These are phyloP conservation scores for Lippia alba DNA, from an alignment of 305 asterid genomes.

Conservation along the genomic window DNA sequence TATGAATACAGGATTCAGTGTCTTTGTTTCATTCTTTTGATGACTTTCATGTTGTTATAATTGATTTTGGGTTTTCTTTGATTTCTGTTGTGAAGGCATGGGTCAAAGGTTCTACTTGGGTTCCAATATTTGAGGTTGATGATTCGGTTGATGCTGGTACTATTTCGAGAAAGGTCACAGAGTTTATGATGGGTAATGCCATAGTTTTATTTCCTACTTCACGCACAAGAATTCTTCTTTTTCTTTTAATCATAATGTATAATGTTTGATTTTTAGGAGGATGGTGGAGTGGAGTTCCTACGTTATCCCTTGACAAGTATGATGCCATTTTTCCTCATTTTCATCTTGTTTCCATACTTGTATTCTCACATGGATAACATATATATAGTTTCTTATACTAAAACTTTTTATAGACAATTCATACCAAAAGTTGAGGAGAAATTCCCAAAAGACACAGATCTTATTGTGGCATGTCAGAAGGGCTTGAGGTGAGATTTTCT, in stretches of 20 bases:
- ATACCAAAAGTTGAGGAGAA: slow-evolving; percentile 71
- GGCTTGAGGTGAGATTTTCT: slow-evolving; percentile 80
- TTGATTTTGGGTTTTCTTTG: slow-evolving; percentile 25
- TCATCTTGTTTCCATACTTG: slow-evolving; percentile 13
- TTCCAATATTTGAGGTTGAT: slow-evolving; percentile 90
- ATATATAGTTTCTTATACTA: slow-evolving; percentile 6
- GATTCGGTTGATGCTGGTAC: slow-evolving; percentile 63
- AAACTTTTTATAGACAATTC: slow-evolving; percentile 57
- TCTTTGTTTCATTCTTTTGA: not conserved
- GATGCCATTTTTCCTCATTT: slow-evolving; percentile 30
- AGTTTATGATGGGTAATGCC: slow-evolving; percentile 78
- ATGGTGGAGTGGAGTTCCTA: slow-evolving; percentile 98
- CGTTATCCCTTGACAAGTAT: slow-evolving; percentile 72
- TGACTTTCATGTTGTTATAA: slow-evolving; percentile 2
- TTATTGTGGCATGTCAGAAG: slow-evolving; percentile 93
- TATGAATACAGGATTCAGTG: not conserved
- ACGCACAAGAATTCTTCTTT: slow-evolving; percentile 2
- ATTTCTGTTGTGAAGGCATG: slow-evolving; percentile 71
- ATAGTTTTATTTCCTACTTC: slow-evolving; percentile 12
- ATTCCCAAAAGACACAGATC: slow-evolving; percentile 80
- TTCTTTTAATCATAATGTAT: slow-evolving; percentile 13
- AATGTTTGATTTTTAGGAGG: slow-evolving; percentile 63
- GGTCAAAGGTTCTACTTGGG: slow-evolving; percentile 93
- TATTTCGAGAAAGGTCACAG: slow-evolving; percentile 72
- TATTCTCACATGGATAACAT: slow-evolving; percentile 14